These are phyloP conservation scores for Neurospora sp. DNA, from an alignment of 495 filamentous ascomycete species.

Conservation along the genomic window DNA sequence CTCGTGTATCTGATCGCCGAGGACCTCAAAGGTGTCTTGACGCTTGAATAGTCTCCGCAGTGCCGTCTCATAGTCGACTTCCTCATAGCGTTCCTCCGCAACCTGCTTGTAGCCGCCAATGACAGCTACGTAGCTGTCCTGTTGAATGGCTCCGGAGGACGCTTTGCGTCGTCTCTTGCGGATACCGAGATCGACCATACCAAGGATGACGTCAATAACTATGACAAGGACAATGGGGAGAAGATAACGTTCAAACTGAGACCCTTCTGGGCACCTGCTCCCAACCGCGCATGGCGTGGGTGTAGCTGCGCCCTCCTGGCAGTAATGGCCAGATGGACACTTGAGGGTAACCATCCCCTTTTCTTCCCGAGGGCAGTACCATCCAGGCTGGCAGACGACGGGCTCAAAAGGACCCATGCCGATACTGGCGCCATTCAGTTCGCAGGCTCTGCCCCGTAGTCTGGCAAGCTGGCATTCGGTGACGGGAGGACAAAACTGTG, in stretches of 20 bases:
- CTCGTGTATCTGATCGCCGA: background rate
- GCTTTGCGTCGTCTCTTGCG: constrained; percentile 12
- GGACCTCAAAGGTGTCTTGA: constrained; percentile 4
- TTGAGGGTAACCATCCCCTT: constrained; percentile 21
- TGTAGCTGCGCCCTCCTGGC: constrained; percentile 29
- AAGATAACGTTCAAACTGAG: constrained; percentile 23
- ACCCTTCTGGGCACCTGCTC: constrained; percentile 28
- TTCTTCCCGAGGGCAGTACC: constrained; percentile 26
- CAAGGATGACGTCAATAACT: constrained; percentile 28
- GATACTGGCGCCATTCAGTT: constrained; percentile 20
- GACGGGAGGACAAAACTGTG: constrained; percentile 36
- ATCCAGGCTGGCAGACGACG: constrained; percentile 31
- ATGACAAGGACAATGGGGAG: constrained; percentile 34
- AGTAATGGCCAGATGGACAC: constrained; percentile 36
- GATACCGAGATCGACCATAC: constrained; percentile 18
- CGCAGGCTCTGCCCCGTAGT: constrained; percentile 21
- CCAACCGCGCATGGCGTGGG: constrained; percentile 33
- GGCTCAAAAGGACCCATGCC: constrained; percentile 35
- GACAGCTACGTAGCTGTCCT: background rate
- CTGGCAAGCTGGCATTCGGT: constrained; percentile 26
- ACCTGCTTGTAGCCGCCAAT: constrained; percentile 22
- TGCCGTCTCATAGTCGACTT: constrained; percentile 17
- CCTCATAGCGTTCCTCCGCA: constrained; percentile 15
- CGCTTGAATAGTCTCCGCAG: constrained; percentile 16
- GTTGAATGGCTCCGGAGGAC: background rate